Evolutionary conservation across 176 grass and related monocot species (phyloP), one percentile per base, ranked within the genome.

Genomic region (Otatea glauca): DNA sequence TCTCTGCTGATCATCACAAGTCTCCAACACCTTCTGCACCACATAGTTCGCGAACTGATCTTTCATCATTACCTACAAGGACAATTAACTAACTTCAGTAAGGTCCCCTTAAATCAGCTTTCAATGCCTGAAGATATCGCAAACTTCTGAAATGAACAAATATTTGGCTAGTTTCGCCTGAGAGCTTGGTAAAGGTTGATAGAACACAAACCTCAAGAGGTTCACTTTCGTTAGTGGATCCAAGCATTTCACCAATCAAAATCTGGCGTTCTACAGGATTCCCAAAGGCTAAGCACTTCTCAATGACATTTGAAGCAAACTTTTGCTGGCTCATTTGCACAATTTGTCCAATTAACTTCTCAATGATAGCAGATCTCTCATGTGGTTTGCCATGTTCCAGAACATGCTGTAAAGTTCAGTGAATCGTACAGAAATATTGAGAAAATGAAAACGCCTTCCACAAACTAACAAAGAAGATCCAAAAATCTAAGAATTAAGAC

Each of bases 1-100:
- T 49, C 92, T 87, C 83, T 97, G 94, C 78, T 90, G 87, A 82
- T 93, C 94, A 81, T 93, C 92, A 78, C 94, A 93, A 17, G 94
- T 97, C 85, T 97, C 94, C 66, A 97, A 64, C 83, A 93, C 94
- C 76, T 97, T 97, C 87, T 97, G 94, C 32, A 97, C 94, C 88
- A 93, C 94, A 77, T 97, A 97, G 83, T 93, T 97, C 14, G 91
- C 94, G 75, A 86, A 97, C 89, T 97, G 94, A 41, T 97, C 94
- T 87, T 97, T 97, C 94, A 92, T 97, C 94, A 97, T 97, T 20
- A 90, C 91, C 94, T 93, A 68, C 74, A 86, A 56, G 16, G 32
- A 69, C 45, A 81, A 42, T 5, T 21, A 92, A n/a, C 13, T 49
- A 27, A 23, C 67, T 50, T 24, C n/a, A 58, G 32, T 67, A 37